Evolutionary conservation across 805 yeast species (phyloP), one percentile per base, ranked within the genome.

Genomic region (Saccharomycopsis sp.): DNA sequence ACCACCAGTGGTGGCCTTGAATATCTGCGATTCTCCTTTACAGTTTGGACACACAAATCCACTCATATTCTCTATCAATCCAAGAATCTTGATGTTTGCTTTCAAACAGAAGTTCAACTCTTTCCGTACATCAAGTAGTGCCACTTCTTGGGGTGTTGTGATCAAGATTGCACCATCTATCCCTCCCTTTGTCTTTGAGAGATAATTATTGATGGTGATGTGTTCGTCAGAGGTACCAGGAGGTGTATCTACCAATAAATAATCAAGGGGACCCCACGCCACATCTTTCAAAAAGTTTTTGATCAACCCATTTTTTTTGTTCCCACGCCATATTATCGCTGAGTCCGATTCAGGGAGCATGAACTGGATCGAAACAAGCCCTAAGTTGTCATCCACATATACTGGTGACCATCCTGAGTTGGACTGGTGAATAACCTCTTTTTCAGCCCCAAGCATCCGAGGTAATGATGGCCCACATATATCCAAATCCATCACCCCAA

Each of bases 191-290:
- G 89, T 87, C 50, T 60, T 60, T 5, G 61, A 58, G 79, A 94
- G 75, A 67, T 89, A 91, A 54, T 88, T 84, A 34, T 91, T 89
- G 34, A 94, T 91, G 5, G 96, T 85, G 48, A 94, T 78, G 69
- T 94, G 99, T 69, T 94, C 99, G 71, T 94, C 99, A 0, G 97
- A 87, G 0, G 99, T 94, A 0, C 99, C 99, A 0, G 99, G 99
- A 0, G 99, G 99, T 0, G 99, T 94, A 69, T 94, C 99, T 3
- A 94, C 91, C 34, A 94, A 72, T 57, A 88, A 71, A 23, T 79
- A 78, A 62, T 73, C 74, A 14, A 76, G 65, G 14, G 66, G 63
- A 2, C 96, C 97, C 99, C 99, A 94, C 65, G 89, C 91, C 1
- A 94, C 97, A 65, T 92, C 97, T 67, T 88, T 90, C 56, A 94